Percentiles rank a stretch among this genome's conserved stretches.
Conservation (phyloP, 2,329 filamentous ascomycete genomes). For the Neocucurbitaria cava region DNA sequence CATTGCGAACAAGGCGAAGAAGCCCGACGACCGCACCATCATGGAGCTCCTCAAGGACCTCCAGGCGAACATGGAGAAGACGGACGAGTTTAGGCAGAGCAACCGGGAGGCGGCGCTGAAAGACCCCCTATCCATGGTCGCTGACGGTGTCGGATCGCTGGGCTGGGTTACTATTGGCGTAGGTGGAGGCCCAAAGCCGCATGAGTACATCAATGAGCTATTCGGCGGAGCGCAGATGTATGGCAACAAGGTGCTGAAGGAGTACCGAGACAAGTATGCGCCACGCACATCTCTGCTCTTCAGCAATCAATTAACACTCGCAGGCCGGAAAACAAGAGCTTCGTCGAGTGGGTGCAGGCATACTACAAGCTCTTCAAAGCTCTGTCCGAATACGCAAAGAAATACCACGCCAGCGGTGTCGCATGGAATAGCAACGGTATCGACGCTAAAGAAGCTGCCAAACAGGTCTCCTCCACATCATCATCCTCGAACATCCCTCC, state of each 20-base stretch:
- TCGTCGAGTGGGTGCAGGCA: slow-evolving; percentile 89
- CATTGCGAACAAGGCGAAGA: slow-evolving; percentile 88
- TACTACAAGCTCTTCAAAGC: slow-evolving; percentile 91
- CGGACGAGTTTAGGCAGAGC: slow-evolving; percentile 80
- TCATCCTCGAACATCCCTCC: slow-evolving; percentile 72
- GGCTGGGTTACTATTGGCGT: slow-evolving; percentile 86
- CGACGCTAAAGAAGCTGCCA: slow-evolving; percentile 73
- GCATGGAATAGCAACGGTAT: slow-evolving; percentile 84
- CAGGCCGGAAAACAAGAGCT: slow-evolving; percentile 69
- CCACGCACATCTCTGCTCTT: neutral
- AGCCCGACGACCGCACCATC: slow-evolving; percentile 77
- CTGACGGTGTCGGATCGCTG: slow-evolving; percentile 87
- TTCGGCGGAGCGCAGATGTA: slow-evolving; percentile 89
- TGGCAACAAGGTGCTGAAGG: slow-evolving; percentile 91
- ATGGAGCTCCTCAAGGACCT: slow-evolving; percentile 85
- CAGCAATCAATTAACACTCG: slow-evolving; percentile 21
- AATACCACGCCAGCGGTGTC: slow-evolving; percentile 79
- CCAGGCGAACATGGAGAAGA: slow-evolving; percentile 79
- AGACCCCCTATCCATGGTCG: slow-evolving; percentile 84
- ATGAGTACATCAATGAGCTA: slow-evolving; percentile 83
- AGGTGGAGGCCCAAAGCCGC: slow-evolving; percentile 67
- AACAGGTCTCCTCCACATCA: slow-evolving; percentile 58
- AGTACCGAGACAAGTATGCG: slow-evolving; percentile 80
- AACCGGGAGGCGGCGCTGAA: slow-evolving; percentile 79
- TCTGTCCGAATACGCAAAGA: slow-evolving; percentile 82